Conservation (phyloP, 2,329 filamentous ascomycete genomes). For the Venturia oleaginea region DNA sequence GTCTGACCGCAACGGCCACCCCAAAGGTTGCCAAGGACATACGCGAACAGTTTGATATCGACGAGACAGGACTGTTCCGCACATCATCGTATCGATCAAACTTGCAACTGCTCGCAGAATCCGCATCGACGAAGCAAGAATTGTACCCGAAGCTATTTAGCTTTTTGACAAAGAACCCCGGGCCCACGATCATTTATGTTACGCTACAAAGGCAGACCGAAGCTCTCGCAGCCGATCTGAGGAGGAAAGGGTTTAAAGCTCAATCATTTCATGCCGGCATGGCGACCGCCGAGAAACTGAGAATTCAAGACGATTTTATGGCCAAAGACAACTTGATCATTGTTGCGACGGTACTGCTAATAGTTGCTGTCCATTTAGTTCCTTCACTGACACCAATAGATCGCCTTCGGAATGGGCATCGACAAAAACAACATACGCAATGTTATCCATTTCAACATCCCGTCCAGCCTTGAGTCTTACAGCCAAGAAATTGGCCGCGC, state of each 20-base stretch:
- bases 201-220: constrained; percentile 62
- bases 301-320: constrained; percentile 45
- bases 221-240: constrained; percentile 54
- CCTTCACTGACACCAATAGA: constrained; percentile 51
- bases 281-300: constrained; percentile 41
- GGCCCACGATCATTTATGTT: constrained; percentile 53
- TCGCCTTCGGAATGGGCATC: constrained; percentile 95
- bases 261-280: constrained; percentile 65
- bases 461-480: constrained; percentile 90
- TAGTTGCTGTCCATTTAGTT: no score
- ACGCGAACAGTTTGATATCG: constrained; percentile 56
- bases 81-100: constrained; percentile 53
- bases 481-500: constrained; percentile 93
- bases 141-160: constrained; percentile 42
- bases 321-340: constrained; percentile 60
- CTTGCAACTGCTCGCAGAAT: constrained; percentile 63
- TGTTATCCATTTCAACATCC: constrained; percentile 87
- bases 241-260: constrained; percentile 61
- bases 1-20: constrained; percentile 86
- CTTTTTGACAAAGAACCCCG: constrained; percentile 44
- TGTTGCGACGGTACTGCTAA: constrained; percentile 14
- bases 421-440: constrained; percentile 93
- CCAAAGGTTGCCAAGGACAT: constrained; percentile 71
- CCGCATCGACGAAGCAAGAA: constrained; percentile 42
- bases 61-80: constrained; percentile 43